Percentiles rank a stretch among this genome's conserved stretches.
These are phyloP conservation scores for Phytophthora hybrid DNA, from an alignment of 352 stramenopile species.

Conservation along the genomic window DNA sequence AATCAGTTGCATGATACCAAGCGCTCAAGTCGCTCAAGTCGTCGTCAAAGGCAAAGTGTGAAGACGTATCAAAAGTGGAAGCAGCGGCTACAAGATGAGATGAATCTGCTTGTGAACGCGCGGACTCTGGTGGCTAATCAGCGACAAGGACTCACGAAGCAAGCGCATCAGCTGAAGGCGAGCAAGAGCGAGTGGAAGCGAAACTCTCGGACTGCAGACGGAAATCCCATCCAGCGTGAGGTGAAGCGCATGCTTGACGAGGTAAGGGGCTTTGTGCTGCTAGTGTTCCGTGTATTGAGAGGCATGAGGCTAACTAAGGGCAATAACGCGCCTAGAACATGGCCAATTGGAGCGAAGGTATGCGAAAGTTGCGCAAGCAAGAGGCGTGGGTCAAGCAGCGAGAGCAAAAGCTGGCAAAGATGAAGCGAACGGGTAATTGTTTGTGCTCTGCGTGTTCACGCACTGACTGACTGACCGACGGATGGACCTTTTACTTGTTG, in stretches of 20 bases:
- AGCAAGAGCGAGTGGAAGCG: constrained; percentile 64
- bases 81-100: constrained; percentile 56
- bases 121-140: constrained; percentile 50
- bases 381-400: constrained; percentile 61
- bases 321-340: constrained; percentile 37
- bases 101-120: constrained; percentile 58
- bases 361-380: constrained; percentile 54
- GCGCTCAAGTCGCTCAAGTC: neutral
- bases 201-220: constrained; percentile 31
- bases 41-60: constrained; percentile 11
- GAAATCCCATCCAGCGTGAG: constrained; percentile 55
- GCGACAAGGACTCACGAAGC: constrained; percentile 57
- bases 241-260: constrained; percentile 77
- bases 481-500: constrained; percentile 1
- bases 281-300: no score
- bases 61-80: constrained; percentile 54
- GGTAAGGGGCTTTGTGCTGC: constrained; percentile 21
- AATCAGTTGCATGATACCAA: constrained; percentile 20
- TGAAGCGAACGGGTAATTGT: constrained; percentile 40
- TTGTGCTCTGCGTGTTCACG: neutral
- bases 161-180: constrained; percentile 59
- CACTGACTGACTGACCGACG: neutral
- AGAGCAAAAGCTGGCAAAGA: constrained; percentile 54
- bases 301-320: no score
- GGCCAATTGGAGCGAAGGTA: constrained; percentile 55